Base-by-base conservation (phyloP, 2,329 filamentous ascomycete species). In the Ophiocordyceps camponoti-rufipedis region DNA sequence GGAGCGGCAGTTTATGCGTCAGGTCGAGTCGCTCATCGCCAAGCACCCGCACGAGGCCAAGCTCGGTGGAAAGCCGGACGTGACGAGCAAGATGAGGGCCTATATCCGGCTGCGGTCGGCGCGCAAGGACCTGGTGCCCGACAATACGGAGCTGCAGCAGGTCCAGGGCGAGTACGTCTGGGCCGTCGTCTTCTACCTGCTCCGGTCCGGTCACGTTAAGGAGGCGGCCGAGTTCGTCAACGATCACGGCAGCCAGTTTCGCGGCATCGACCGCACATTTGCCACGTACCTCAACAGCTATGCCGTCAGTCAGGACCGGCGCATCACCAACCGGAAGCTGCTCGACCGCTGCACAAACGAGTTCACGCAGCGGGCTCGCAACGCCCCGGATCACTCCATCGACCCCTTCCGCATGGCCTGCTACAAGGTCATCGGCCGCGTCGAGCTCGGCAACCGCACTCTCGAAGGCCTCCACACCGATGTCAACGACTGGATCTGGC, bases 401-500 rank as follows among this genome's bases (percentile, higher is more conserved):
- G 91, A 98, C 59, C 91, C 91, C 28, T 98, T 93, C 67, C 80
- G 87, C 45, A 88, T 94, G 78, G 88, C 89, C 43, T 95, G 91
- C 61, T 96, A 96, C 72, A 96, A 98, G 70, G 80, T 98, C 49
- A 82, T 98, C 54, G 91, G 93, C 42, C 86, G 79, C 42, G 81
- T 78, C 53, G 79, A 82, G 54, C 65, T 83, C 28, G 69, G 66
- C 56, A 78, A 79, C 60, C 74, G 79, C 50, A 76, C 71, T 52
- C 61, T 82, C 29, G 76, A 80, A 23, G 73, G 72, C 42, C 63
- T 82, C 33, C 75, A 74, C 54, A 75, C 72, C 13, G 75, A 78
- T 47, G 74, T 82, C 48, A 75, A 80, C 55, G 79, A 83, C 61
- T 82, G 77, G 74, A 72, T 80, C 56, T 83, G 79, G 79, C 68